Evolutionary conservation across 2,329 filamentous ascomycete species (phyloP).

Genomic region (Domatiomyces globalis): DNA sequence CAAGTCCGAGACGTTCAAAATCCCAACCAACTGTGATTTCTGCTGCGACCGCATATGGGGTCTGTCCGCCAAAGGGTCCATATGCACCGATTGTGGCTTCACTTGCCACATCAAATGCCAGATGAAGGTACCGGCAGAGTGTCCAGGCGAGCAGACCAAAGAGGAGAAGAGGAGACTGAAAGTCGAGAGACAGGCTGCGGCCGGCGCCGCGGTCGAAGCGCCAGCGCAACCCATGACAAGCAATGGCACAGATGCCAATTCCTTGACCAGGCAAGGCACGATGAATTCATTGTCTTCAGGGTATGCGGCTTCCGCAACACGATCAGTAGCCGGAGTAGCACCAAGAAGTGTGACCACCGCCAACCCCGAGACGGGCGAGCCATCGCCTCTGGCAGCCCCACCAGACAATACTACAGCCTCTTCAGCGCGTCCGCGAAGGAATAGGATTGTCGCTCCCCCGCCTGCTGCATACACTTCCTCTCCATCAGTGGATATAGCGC

Average conservation of each 20-base stretch:
- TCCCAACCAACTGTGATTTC: constrained; percentile 94
- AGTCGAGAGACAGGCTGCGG: constrained; percentile 64
- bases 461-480: constrained; percentile 66
- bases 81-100: constrained; percentile 91
- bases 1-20: constrained; percentile 97
- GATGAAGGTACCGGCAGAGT: constrained; percentile 95
- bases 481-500: constrained; percentile 32
- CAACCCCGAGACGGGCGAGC: background rate
- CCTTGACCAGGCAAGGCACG: constrained; percentile 68
- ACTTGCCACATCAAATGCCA: constrained; percentile 98
- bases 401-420: constrained; percentile 19
- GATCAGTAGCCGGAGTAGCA: constrained; percentile 53
- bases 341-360: constrained; percentile 20
- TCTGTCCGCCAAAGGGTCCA: constrained; percentile 86
- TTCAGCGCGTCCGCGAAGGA: constrained; percentile 36
- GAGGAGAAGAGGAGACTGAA: constrained; percentile 94
- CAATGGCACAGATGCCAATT: constrained; percentile 22
- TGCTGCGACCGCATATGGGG: constrained; percentile 97
- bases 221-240: constrained; percentile 23
- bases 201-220: constrained; percentile 33
- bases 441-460: constrained; percentile 74
- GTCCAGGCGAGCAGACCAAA: constrained; percentile 83
- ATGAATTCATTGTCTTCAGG: constrained; percentile 83
- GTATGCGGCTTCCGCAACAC: constrained; percentile 63
- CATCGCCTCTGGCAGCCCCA: constrained; percentile 18